Conservation (phyloP, 2,329 filamentous ascomycete species). For the Chalara sp. region DNA sequence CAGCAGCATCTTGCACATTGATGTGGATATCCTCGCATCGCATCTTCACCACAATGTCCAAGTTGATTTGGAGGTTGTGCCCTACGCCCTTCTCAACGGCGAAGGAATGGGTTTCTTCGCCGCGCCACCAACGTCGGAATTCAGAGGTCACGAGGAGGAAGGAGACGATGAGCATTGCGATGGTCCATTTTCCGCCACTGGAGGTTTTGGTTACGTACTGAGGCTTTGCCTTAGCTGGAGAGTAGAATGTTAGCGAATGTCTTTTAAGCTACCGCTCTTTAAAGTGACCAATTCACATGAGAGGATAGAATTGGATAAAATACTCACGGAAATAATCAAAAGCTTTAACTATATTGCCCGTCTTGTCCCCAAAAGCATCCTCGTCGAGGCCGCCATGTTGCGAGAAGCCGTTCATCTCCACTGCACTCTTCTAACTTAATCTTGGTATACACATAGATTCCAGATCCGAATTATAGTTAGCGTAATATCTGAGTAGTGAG, state of each 20-base stretch:
- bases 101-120: conserved; percentile 82
- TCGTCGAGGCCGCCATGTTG: conserved; percentile 63
- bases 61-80: conserved; percentile 84
- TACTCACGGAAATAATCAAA: conserved; percentile 95
- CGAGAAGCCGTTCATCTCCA: conserved; percentile 67
- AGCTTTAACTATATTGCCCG: conserved; percentile 64
- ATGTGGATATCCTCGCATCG: conserved; percentile 80
- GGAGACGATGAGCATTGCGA: conserved; percentile 71
- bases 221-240: conserved; percentile 84
- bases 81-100: conserved; percentile 88
- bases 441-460: background rate
- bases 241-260: background rate
- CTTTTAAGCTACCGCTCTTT: background rate
- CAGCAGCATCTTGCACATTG: conserved; percentile 93
- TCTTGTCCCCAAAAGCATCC: conserved; percentile 70
- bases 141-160: conserved; percentile 72
- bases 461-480: background rate
- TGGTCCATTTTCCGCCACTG: conserved; percentile 89
- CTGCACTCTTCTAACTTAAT: background rate
- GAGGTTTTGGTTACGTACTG: conserved; percentile 82
- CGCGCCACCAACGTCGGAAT: conserved; percentile 74
- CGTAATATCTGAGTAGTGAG: too few relatives aligned
- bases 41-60: conserved; percentile 92
- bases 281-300: background rate
- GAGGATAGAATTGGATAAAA: background rate